phyloP scores from a whole-genome alignment of 257 asterid species.

The Solanum rostratum region DNA sequence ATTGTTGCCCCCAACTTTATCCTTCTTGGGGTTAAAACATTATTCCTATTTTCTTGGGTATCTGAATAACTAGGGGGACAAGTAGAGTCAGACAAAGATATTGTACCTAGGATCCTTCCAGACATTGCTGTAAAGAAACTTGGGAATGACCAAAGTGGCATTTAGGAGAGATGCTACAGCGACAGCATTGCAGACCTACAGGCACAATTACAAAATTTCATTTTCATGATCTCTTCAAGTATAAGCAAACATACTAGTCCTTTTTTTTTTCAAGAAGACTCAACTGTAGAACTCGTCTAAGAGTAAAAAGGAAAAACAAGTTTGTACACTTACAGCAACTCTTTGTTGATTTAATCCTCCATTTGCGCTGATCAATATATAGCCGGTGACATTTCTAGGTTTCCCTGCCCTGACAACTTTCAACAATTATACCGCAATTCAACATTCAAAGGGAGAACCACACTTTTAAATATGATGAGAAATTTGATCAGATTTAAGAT shows the following conservation, averaged over 20 bases:
- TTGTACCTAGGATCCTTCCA: conserved; percentile 92
- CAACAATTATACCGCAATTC: conserved; percentile 22
- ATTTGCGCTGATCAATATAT: conserved; percentile 72
- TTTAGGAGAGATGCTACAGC: conserved; percentile 80
- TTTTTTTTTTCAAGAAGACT: neutral
- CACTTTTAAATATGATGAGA: neutral
- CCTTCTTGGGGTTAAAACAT: neutral
- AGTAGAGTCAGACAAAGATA: neutral
- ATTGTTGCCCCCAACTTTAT: neutral
- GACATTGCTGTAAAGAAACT: conserved; percentile 88
- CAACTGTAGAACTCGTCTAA: neutral
- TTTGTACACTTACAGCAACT: conserved; percentile 59
- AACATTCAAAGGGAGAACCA: neutral
- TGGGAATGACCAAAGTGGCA: conserved; percentile 87
- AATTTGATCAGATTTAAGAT: neutral
- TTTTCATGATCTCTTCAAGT: neutral
- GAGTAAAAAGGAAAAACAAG: neutral
- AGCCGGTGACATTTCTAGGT: conserved; percentile 41
- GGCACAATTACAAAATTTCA: neutral
- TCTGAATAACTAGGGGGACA: neutral
- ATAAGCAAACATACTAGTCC: neutral
- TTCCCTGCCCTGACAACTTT: conserved; percentile 53
- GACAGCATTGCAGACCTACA: conserved; percentile 90
- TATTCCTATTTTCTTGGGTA: neutral
- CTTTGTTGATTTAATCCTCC: conserved; percentile 95